Evolutionary conservation across 805 yeast genomes (phyloP).

Genomic region (Candida loeiensis): DNA sequence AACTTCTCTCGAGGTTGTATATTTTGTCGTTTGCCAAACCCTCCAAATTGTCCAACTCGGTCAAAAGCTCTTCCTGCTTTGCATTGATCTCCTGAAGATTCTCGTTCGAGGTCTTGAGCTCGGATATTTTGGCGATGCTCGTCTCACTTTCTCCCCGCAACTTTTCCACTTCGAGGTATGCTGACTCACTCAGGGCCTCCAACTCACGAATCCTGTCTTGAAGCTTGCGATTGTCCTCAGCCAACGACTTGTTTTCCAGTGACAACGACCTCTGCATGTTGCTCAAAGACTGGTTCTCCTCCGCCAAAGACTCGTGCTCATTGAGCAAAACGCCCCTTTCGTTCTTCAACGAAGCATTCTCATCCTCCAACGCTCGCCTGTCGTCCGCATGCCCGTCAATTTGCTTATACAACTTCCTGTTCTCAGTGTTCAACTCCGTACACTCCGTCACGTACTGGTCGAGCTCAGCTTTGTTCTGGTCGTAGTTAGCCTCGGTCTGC

Average conservation of each 20-base stretch:
- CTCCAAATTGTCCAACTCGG: constrained; percentile 22
- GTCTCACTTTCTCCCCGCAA: constrained; percentile 6
- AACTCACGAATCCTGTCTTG: background rate
- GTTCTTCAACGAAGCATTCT: background rate
- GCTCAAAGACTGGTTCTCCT: background rate
- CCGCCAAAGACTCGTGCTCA: background rate
- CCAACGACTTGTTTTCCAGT: background rate
- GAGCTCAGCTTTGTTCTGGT: background rate
- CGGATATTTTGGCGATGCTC: constrained; percentile 7
- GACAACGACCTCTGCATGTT: background rate
- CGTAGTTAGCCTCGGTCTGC: constrained; percentile 11
- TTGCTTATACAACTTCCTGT: background rate
- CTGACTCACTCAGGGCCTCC: background rate
- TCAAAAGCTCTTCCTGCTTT: constrained; percentile 20
- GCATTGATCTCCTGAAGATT: constrained; percentile 19
- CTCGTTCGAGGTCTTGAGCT: constrained; percentile 10
- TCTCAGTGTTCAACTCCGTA: constrained; percentile 8
- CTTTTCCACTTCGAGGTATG: constrained; percentile 4
- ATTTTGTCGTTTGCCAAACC: constrained; percentile 22
- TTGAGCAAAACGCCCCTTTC: background rate
- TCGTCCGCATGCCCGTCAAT: background rate
- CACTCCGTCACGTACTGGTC: constrained; percentile 12
- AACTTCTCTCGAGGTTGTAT: constrained; percentile 15
- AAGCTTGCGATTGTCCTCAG: background rate
- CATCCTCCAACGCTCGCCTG: background rate